These are phyloP conservation scores for Physcia stellaris DNA, from an alignment of 495 filamentous ascomycete genomes.

Conservation along the genomic window DNA sequence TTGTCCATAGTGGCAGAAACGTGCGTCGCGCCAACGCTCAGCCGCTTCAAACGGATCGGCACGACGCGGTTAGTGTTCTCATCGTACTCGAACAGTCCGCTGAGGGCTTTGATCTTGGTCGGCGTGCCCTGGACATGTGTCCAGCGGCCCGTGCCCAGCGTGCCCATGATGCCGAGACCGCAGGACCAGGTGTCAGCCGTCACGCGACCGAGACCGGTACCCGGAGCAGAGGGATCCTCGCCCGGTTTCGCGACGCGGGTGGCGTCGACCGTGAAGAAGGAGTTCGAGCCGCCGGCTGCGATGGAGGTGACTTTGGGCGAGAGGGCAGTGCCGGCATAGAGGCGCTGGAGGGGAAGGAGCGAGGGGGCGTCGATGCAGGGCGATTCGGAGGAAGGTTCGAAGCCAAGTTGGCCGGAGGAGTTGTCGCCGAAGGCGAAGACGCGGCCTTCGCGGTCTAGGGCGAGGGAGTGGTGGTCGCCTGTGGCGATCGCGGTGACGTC, in stretches of 20 bases:
- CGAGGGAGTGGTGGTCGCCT: constrained; percentile 79
- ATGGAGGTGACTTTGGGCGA: constrained; percentile 53
- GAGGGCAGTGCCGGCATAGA: constrained; percentile 51
- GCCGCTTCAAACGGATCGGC: constrained; percentile 60
- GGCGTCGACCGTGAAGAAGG: constrained; percentile 76
- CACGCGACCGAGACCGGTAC: constrained; percentile 32
- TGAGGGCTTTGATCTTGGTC: constrained; percentile 71
- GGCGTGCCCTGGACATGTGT: constrained; percentile 70
- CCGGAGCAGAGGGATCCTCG: constrained; percentile 23
- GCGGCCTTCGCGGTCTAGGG: constrained; percentile 54
- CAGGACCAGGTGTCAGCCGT: constrained; percentile 74
- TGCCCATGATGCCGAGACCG: constrained; percentile 72
- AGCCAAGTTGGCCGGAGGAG: constrained; percentile 70
- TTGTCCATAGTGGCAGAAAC: constrained; percentile 70
- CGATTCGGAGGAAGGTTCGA: constrained; percentile 46
- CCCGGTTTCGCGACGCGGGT: constrained; percentile 35
- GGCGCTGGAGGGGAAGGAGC: constrained; percentile 47
- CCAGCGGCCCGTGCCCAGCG: constrained; percentile 78
- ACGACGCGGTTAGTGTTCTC: constrained; percentile 48
- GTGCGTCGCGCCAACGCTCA: constrained; percentile 70
- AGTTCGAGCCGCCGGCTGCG: constrained; percentile 72
- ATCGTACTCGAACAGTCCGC: constrained; percentile 72
- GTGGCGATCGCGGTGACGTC: constrained; percentile 59
- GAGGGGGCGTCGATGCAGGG: constrained; percentile 56
- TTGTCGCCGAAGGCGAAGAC: constrained; percentile 92